These are phyloP conservation scores for Gaeumannomyces sp. DNA, from an alignment of 2,329 filamentous ascomycete genomes.

Conservation along the genomic window DNA sequence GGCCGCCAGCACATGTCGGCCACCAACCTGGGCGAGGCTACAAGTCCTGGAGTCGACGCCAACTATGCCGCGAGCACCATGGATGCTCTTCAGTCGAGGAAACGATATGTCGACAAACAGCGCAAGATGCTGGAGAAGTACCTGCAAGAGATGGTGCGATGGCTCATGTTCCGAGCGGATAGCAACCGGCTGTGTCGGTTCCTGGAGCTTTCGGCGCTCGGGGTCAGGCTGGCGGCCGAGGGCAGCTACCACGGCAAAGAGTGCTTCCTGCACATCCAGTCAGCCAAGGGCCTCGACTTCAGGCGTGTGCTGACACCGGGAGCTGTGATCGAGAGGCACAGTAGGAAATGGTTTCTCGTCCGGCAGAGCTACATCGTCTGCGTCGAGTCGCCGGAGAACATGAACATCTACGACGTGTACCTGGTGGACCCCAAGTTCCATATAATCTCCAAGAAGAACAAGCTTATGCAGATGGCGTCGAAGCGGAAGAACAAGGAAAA, in stretches of 20 bases:
- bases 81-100: conserved; percentile 6
- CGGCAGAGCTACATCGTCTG: conserved; percentile 96
- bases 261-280: conserved; percentile 87
- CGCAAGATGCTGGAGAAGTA: conserved; percentile 83
- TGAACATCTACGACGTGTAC: conserved; percentile 98
- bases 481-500: conserved; percentile 49
- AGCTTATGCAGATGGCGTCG: conserved; percentile 45
- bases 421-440: conserved; percentile 87
- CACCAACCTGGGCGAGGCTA: neutral
- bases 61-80: conserved; percentile 6
- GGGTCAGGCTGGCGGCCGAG: conserved; percentile 88
- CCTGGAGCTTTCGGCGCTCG: conserved; percentile 86
- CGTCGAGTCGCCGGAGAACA: conserved; percentile 96
- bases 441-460: conserved; percentile 66
- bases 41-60: neutral
- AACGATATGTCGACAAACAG: conserved; percentile 72
- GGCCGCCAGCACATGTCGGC: conserved; percentile 5
- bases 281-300: conserved; percentile 81
- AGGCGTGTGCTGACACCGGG: conserved; percentile 72
- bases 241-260: conserved; percentile 98
- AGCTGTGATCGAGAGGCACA: conserved; percentile 75
- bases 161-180: conserved; percentile 93
- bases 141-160: conserved; percentile 87
- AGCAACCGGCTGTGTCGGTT: conserved; percentile 96
- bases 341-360: conserved; percentile 96